Base-by-base conservation (phyloP, 2,329 filamentous ascomycete genomes). In the Orbilia ellipsospora region DNA sequence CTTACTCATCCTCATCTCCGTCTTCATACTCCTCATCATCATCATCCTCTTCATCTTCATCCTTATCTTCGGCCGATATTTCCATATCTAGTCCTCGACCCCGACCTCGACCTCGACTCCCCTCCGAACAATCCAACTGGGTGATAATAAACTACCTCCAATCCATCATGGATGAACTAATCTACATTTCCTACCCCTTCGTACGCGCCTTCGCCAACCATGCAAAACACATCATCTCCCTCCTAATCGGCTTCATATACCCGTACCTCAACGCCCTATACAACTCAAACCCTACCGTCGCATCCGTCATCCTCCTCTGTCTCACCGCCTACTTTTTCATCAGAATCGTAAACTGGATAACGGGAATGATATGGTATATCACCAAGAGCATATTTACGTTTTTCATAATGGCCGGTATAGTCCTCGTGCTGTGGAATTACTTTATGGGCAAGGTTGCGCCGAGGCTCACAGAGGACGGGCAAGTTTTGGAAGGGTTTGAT, bases 241-340 rank as follows among this genome's bases (percentile, higher is more conserved):
- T 64, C 44, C 36, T 69, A 45, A 36, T 68, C 36, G 50, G 57
- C 23, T n/a, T 36, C 13, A n/a, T 75, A 44, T 75, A 75, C 72
- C 72, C 72, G 20, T 26, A 60, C 31, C 54, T 75, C n/a, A 64
- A 69, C 59, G 18, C 26, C 23, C 72, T 75, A 10, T 75, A 75
- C 59, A 65, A 75, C 59, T 28, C 61, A 40, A 75, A 75, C 72
- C 72, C 72, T 13, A 69, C 36, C 7, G 16, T 75, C n/a, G 64
- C 67, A 20, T 69, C 72, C 31, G 40, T 75, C 18, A 23, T 68
- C 44, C 72, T 75, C 26, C 59, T 75, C 61, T 36, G 45, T 42
- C n/a, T 54, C 50, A 23, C 26, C 8, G 72, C 60, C 26, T 64
- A 64, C 59, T 55, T 64, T 13, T 8, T 61, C 57, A 40, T 75